Conservation (phyloP, 2,329 filamentous ascomycete genomes). For the Fusarium sacchari region DNA sequence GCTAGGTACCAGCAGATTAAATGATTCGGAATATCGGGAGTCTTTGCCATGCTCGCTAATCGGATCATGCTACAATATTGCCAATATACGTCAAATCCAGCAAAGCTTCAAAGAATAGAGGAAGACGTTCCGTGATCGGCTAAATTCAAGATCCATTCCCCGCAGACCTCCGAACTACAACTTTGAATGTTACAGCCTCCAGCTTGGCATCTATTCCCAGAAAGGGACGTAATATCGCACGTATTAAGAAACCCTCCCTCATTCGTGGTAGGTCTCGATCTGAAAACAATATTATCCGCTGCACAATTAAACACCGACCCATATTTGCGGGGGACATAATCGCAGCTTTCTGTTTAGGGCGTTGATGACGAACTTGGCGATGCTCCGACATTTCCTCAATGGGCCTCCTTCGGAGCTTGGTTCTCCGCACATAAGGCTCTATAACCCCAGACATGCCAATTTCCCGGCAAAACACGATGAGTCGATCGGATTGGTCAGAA, state of each 20-base stretch:
- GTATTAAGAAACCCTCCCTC: background rate
- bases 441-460: background rate
- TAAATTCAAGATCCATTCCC: background rate
- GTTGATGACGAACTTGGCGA: background rate
- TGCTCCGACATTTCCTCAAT: conserved; percentile 28
- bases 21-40: background rate
- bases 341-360: conserved; percentile 4
- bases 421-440: conserved; percentile 8
- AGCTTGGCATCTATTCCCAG: background rate
- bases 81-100: background rate
- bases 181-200: background rate
- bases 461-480: background rate
- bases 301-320: background rate
- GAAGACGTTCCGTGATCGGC: background rate
- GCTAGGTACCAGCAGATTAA: background rate
- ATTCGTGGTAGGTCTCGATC: background rate
- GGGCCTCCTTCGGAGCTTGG: conserved; percentile 21
- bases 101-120: background rate
- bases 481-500: background rate
- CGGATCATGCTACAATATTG: background rate
- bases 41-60: background rate
- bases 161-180: background rate
- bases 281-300: background rate
- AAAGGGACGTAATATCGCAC: background rate
- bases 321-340: background rate